Evolutionary conservation across 2,329 filamentous ascomycete species (phyloP), one percentile per base, ranked within the genome.

Genomic region (Aspergillus awamori): DNA sequence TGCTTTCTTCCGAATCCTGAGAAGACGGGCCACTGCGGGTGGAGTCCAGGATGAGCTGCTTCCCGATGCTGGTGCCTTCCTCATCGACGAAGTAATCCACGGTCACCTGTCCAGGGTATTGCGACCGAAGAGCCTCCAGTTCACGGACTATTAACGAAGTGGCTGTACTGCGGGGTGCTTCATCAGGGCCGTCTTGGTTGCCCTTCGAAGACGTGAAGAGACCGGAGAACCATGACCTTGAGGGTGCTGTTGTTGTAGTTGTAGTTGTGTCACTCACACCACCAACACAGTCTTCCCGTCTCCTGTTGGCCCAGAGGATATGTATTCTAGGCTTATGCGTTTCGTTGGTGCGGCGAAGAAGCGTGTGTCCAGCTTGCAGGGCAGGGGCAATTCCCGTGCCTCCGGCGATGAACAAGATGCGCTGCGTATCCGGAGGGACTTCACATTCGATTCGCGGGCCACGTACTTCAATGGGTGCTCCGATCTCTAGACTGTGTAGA

Each of bases 341-440:
- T 33, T 64, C 45, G 13, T 61, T 66, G 60, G 79, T 71, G 66
- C 74, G 63, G 58, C 65, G 67, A 53, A 72, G 77, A 10, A 94
- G 76, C 0, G 86, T 85, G 63, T 87, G 80, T 1, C 88, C 91
- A 43, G 90, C 86, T 77, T 98, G 94, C 75, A 98, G 78, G 7
- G 93, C 95, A 0, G 94, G 92, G 15, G 92, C 93, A 68, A 99
- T 90, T 1, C 95, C 94, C 0, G 95, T 99, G 0, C 95, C 95
- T 2, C 93, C 95, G 1, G 93, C 95, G 22, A 98, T 80, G 71
- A 98, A 97, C 2, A 97, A 81, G 2, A 97, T 82, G 61, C 84
- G 80, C 53, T 79, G 75, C 26, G 85, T 81, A 59, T 83, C 76
- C 5, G 69, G 84, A 74, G 86, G 83, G 6, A 90, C 75, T 22